Evolutionary conservation across 2,329 filamentous ascomycete genomes (phyloP), one percentile per base, ranked within the genome.

Genomic region (Alternaria brassicae): DNA sequence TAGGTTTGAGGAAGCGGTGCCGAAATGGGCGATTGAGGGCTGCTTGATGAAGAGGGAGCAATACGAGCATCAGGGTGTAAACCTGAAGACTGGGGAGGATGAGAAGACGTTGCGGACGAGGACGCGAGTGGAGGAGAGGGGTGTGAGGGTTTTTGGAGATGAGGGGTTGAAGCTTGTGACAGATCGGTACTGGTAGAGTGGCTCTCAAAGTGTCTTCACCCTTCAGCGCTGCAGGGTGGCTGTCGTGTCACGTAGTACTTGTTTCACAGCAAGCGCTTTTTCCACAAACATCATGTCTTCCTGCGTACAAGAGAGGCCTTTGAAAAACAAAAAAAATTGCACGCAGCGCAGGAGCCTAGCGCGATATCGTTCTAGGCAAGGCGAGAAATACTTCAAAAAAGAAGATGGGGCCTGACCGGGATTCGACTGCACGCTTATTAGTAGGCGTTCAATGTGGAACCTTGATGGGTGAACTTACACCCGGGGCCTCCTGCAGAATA

Each of bases 11-110:
- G 64, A 74, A 10, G 58, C 59, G 3, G 72, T 75, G 17, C 72
- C 72, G 10, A 67, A 51, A n/a, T 76, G 73, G 73, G 73, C 72
- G 23, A 48, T 76, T 19, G 72, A 72, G 40, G 73, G 73, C 4
- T 69, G 70, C 34, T n/a, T 75, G 41, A 28, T 75, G 1, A 76
- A 76, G 60, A 62, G 72, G 54, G 72, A 74, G 56, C 67, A 68
- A 51, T 68, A 61, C 42, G 68, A 74, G 42, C 73, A 75, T 52
- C 57, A 72, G 39, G 72, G 72, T 0, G 41, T 72, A 5, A 75
- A 76, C 56, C 4, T 54, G 50, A 73, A 69, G 58, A 74, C 73
- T 3, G 72, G 69, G 0, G 34, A 66, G 37, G 36, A 28, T 27
- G 72, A 72, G 44, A 66, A 57, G 39, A 70, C 71, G 27, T 42